These are phyloP conservation scores for Quercus suber DNA, from an alignment of 306 rosid genomes.

Conservation along the genomic window DNA sequence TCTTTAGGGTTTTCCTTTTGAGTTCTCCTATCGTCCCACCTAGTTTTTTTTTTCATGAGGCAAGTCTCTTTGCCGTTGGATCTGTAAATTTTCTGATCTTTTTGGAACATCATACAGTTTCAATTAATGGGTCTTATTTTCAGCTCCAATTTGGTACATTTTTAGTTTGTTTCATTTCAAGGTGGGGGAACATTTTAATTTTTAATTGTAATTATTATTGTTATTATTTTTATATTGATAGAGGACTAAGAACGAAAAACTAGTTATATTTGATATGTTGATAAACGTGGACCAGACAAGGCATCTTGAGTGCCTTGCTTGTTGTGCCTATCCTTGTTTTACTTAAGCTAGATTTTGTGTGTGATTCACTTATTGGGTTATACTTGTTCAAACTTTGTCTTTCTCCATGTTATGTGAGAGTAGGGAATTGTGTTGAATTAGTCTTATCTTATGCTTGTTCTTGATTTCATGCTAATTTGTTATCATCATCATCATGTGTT, in stretches of 20 bases:
- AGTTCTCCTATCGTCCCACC: constrained; percentile 38
- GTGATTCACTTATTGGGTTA: background rate
- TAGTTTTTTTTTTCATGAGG: constrained; percentile 21
- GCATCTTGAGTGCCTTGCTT: background rate
- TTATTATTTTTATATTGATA: background rate
- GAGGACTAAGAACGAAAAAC: background rate
- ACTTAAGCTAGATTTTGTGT: constrained; percentile 5
- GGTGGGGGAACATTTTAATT: constrained; percentile 51
- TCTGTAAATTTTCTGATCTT: constrained; percentile 11
- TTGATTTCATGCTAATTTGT: background rate
- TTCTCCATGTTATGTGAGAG: background rate
- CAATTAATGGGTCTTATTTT: constrained; percentile 21
- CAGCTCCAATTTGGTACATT: constrained; percentile 23
- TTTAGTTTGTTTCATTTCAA: constrained; percentile 29
- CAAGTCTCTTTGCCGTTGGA: constrained; percentile 30
- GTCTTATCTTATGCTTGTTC: background rate
- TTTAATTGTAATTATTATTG: no score
- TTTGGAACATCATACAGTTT: constrained; percentile 18
- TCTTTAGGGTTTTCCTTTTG: constrained; percentile 73
- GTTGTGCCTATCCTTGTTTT: background rate
- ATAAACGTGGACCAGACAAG: background rate
- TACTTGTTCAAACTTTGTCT: background rate
- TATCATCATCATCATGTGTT: background rate
- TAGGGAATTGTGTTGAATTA: constrained; percentile 5
- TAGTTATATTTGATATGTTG: background rate